phyloP scores from a whole-genome alignment of 129 eudicot genomes.

The sunflower (Helianthus annuus) region DNA sequence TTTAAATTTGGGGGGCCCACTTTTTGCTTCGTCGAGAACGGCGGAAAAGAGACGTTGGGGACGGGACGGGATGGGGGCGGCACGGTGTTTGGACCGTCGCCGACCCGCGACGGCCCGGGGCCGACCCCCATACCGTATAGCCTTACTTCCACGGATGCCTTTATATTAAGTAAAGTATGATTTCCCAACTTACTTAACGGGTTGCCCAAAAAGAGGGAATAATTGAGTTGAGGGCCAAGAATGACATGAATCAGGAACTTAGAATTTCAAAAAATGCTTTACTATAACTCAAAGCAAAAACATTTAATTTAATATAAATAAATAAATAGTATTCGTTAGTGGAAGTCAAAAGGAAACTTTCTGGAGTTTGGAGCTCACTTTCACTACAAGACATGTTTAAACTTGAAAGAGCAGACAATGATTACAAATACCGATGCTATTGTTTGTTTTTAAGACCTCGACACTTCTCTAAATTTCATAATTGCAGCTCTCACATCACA shows the following conservation, averaged over 20 bases:
- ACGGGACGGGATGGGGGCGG: no score
- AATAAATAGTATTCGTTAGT: constrained; percentile 8
- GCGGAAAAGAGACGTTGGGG: no score
- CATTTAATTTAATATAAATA: neutral
- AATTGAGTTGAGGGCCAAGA: constrained; percentile 2
- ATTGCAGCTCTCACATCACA: constrained; percentile 27
- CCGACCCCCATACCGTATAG: no score
- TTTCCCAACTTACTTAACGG: neutral
- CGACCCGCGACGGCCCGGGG: no score
- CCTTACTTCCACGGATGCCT: no score
- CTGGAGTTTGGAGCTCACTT: constrained; percentile 45
- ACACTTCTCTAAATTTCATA: constrained; percentile 20
- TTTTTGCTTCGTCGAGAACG: no score
- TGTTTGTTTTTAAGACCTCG: constrained; percentile 38
- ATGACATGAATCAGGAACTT: constrained; percentile 33
- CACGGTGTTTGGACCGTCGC: no score
- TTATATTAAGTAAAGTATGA: no score
- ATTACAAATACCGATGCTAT: constrained; percentile 35
- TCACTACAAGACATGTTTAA: constrained; percentile 36
- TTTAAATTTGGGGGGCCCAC: no score
- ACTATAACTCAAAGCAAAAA: constrained; percentile 23
- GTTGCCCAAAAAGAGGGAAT: constrained; percentile 25
- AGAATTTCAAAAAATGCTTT: constrained; percentile 30
- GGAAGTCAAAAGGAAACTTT: constrained; percentile 42
- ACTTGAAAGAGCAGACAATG: constrained; percentile 40